Evolutionary conservation across 1,284 basidiomycete genomes (phyloP).

Genomic region (Paramarasmius palmivorus): DNA sequence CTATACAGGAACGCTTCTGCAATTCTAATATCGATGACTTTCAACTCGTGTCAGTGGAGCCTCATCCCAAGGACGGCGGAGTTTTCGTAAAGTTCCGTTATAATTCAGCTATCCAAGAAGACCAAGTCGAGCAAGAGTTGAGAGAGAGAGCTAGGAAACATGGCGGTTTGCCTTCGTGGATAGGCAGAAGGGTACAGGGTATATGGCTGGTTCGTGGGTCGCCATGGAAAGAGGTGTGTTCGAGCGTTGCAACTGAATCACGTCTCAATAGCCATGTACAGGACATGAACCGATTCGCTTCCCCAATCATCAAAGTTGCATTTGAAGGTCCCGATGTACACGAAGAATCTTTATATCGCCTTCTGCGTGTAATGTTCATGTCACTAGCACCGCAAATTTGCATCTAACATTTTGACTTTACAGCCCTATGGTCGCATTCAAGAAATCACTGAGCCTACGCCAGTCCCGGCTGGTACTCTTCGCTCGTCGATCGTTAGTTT

Average conservation of each 20-base stretch:
- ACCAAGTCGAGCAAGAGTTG: conserved; percentile 49
- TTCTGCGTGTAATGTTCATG: conserved; percentile 59
- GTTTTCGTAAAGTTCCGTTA: conserved; percentile 85
- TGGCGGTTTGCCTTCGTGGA: conserved; percentile 68
- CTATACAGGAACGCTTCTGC: conserved; percentile 50
- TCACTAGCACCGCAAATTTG: background rate
- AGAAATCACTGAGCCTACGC: conserved; percentile 62
- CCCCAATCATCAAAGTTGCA: conserved; percentile 68
- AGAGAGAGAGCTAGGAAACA: conserved; percentile 40
- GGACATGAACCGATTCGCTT: conserved; percentile 86
- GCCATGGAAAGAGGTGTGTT: conserved; percentile 81
- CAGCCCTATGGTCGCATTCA: conserved; percentile 85
- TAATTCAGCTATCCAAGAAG: conserved; percentile 36
- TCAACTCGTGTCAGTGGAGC: conserved; percentile 56
- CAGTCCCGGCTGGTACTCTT: conserved; percentile 67
- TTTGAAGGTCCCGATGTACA: conserved; percentile 87
- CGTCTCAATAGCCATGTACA: conserved; percentile 33
- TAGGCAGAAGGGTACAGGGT: conserved; percentile 51
- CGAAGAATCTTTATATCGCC: conserved; percentile 73
- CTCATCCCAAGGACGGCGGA: conserved; percentile 79
- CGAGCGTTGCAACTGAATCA: background rate
- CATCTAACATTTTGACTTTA: conserved; percentile 14
- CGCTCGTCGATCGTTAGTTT: conserved; percentile 70
- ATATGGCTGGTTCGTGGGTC: conserved; percentile 82
- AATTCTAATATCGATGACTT: conserved; percentile 55